Percentiles rank a stretch among this genome's conserved stretches.
Evolutionary conservation across 495 filamentous ascomycete species (phyloP).

Genomic region (Penicillium tannophilum): DNA sequence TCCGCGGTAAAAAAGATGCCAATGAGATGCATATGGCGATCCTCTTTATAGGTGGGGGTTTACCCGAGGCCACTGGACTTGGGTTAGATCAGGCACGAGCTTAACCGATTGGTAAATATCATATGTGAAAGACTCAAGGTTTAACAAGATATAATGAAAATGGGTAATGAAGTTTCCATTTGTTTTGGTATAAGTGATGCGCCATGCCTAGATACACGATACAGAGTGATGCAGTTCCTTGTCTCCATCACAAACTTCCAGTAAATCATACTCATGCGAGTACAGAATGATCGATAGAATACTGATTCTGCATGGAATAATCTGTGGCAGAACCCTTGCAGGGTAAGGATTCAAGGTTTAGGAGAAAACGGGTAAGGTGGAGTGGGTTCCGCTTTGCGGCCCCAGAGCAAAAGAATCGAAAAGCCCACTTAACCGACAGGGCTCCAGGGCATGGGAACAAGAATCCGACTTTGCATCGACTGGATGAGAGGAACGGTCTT

Average conservation of each 20-base stretch:
- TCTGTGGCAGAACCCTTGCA: not conserved
- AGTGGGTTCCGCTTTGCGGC: constrained; percentile 1
- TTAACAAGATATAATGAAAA: too few relatives aligned
- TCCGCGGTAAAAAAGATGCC: too few relatives aligned
- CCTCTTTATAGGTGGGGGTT: not conserved
- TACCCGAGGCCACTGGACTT: too few relatives aligned
- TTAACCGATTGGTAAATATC: not conserved
- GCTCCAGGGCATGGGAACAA: constrained; percentile 95
- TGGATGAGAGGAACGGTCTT: constrained; percentile 98
- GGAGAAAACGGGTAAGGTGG: constrained; percentile 4
- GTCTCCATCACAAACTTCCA: not conserved
- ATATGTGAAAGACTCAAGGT: too few relatives aligned
- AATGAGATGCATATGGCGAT: too few relatives aligned
- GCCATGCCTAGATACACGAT: constrained; percentile 31
- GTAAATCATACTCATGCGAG: not conserved
- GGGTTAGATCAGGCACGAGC: too few relatives aligned
- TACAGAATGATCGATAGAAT: not conserved
- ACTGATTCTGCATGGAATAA: not conserved
- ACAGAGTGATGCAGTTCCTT: constrained; percentile 14
- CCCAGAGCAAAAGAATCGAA: not conserved
- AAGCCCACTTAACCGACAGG: constrained; percentile 66
- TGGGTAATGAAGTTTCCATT: not conserved
- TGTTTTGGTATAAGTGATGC: constrained; percentile 14
- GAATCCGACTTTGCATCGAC: constrained; percentile 89
- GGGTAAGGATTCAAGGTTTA: not conserved